Conservation (phyloP, 768 basidiomycete species). For the Harrya chromipes region DNA sequence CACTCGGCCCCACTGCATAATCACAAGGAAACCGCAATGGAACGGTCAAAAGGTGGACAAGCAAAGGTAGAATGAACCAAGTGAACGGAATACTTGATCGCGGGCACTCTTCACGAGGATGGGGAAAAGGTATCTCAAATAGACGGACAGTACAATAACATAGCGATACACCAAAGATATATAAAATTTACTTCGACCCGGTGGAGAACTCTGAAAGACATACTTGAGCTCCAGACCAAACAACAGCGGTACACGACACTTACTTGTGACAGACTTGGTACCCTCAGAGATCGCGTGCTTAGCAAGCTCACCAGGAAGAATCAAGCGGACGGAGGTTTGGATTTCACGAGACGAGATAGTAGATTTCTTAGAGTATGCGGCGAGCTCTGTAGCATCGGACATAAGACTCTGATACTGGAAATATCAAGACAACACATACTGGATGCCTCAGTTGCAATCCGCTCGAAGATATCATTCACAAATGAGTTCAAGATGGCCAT, state of each 20-base stretch:
- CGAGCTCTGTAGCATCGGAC: conserved; percentile 53
- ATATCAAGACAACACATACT: conserved; percentile 39
- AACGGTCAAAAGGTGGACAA: too few relatives aligned
- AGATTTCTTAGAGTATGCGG: conserved; percentile 85
- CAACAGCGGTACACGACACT: conserved; percentile 21
- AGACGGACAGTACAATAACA: conserved; percentile 30
- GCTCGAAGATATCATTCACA: conserved; percentile 83
- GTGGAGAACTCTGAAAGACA: conserved; percentile 53
- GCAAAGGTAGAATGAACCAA: too few relatives aligned
- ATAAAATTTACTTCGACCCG: conserved; percentile 46
- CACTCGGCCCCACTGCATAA: too few relatives aligned
- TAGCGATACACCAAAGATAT: conserved; percentile 31
- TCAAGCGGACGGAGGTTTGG: conserved; percentile 79
- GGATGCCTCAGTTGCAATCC: conserved; percentile 71
- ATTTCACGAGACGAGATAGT: conserved; percentile 92
- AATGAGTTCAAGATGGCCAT: conserved; percentile 84
- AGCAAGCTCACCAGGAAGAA: conserved; percentile 81
- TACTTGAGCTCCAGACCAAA: conserved; percentile 7
- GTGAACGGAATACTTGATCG: too few relatives aligned
- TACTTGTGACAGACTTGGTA: conserved; percentile 69
- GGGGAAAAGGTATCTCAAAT: conserved; percentile 31
- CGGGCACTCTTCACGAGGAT: background rate
- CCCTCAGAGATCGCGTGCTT: conserved; percentile 91
- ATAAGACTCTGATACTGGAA: background rate
- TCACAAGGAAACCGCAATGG: too few relatives aligned